Percentiles rank a stretch among this genome's conserved stretches.
Evolutionary conservation across 192 early-diverging fungal species (phyloP).

Genomic region (Phycomyces nitens): DNA sequence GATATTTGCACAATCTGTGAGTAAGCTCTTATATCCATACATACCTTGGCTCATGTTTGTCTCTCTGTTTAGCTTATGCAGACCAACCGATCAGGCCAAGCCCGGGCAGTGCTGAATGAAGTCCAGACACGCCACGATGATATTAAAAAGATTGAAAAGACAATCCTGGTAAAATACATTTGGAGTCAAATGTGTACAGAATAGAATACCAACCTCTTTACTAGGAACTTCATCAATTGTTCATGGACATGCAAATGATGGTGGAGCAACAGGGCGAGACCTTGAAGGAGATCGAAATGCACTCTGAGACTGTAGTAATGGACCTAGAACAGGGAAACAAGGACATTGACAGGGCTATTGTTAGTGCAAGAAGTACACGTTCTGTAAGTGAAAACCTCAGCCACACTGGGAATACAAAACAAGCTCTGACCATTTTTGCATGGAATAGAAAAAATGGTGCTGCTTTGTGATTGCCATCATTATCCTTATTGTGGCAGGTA

Average conservation of each 20-base stretch:
- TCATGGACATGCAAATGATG: conserved; percentile 84
- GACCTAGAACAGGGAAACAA: conserved; percentile 66
- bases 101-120: conserved; percentile 72
- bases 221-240: conserved; percentile 84
- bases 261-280: conserved; percentile 73
- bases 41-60: not conserved
- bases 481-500: conserved; percentile 24
- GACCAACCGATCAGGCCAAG: conserved; percentile 73
- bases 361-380: conserved; percentile 39
- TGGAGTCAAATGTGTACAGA: not conserved
- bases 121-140: conserved; percentile 84
- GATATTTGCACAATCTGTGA: conserved; percentile 82
- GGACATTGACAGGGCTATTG: conserved; percentile 56
- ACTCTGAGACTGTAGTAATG: conserved; percentile 56
- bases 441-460: conserved; percentile 37
- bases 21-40: not conserved
- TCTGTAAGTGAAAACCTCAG: conserved; percentile 15
- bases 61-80: conserved; percentile 56
- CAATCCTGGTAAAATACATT: conserved; percentile 63
- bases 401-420: not conserved
- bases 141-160: conserved; percentile 84
- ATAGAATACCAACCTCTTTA: not conserved
- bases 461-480: conserved; percentile 34
- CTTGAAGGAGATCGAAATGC: conserved; percentile 66
- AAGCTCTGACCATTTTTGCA: not conserved